Evolutionary conservation across 1,139 yeast genomes (phyloP).

Genomic region (Pichia sp.): DNA sequence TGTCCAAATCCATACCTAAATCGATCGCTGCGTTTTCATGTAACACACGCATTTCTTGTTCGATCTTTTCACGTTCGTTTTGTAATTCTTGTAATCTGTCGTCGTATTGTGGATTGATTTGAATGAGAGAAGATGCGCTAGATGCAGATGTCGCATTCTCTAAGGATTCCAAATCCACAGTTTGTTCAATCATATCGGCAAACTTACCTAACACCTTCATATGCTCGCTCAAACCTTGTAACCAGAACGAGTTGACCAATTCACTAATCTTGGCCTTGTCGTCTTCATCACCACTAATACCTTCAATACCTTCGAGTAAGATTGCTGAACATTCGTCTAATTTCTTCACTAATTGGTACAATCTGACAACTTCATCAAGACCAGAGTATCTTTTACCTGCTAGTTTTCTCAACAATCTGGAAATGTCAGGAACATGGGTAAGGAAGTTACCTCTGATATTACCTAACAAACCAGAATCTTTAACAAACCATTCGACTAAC

Average conservation of each 20-base stretch:
- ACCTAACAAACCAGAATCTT: constrained; percentile 66
- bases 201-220: constrained; percentile 58
- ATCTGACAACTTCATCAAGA: constrained; percentile 87
- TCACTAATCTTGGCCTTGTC: constrained; percentile 23
- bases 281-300: constrained; percentile 23
- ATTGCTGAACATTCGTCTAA: constrained; percentile 66
- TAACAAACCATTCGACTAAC: constrained; percentile 69
- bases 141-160: constrained; percentile 44
- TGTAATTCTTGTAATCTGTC: constrained; percentile 66
- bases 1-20: constrained; percentile 76
- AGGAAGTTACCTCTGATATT: constrained; percentile 67
- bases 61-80: constrained; percentile 52
- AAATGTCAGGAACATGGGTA: constrained; percentile 77
- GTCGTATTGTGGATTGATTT: constrained; percentile 88
- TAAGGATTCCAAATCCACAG: constrained; percentile 82
- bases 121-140: constrained; percentile 56
- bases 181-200: constrained; percentile 87
- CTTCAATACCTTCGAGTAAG: constrained; percentile 44
- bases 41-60: constrained; percentile 53
- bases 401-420: constrained; percentile 68
- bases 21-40: constrained; percentile 73
- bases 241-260: constrained; percentile 54
- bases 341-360: constrained; percentile 73
- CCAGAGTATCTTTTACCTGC: constrained; percentile 35
- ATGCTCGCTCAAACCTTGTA: constrained; percentile 50